These are phyloP conservation scores for Epicoccum sorghinum DNA, from an alignment of 2,329 filamentous ascomycete species.

Conservation along the genomic window DNA sequence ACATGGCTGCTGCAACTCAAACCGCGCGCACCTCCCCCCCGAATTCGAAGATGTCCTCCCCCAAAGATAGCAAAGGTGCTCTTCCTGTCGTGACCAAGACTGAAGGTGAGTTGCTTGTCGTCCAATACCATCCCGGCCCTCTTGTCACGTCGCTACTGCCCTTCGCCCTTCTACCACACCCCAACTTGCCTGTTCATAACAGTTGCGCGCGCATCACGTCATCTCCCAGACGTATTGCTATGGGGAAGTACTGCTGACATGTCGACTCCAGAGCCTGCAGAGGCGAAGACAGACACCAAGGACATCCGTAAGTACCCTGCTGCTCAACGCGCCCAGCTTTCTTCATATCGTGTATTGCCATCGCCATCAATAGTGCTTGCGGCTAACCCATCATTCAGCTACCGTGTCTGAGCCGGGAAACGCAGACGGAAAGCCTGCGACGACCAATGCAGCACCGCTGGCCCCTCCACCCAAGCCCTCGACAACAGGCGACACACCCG, in stretches of 20 bases:
- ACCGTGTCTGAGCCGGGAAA: slow-evolving; percentile 29
- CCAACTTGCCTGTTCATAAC: slow-evolving; percentile 7
- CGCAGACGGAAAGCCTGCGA: slow-evolving; percentile 40
- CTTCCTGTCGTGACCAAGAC: slow-evolving; percentile 39
- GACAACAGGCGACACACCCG: slow-evolving; percentile 52
- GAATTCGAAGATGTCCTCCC: slow-evolving; percentile 48
- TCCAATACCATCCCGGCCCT: slow-evolving; percentile 7
- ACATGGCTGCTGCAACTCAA: slow-evolving; percentile 46
- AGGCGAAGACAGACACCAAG: slow-evolving; percentile 23
- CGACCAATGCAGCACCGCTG: slow-evolving; percentile 56
- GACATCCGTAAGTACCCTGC: slow-evolving; percentile 14
- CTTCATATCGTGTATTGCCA: slow-evolving; percentile 7
- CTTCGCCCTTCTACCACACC: not conserved
- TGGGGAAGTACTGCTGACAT: slow-evolving; percentile 27
- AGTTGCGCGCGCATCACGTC: slow-evolving; percentile 22
- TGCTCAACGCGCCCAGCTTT: slow-evolving; percentile 2
- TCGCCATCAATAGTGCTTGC: slow-evolving; percentile 8
- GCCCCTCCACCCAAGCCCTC: slow-evolving; percentile 57
- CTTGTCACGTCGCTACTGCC: slow-evolving; percentile 5
- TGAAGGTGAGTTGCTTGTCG: slow-evolving; percentile 40
- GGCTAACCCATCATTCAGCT: slow-evolving; percentile 28
- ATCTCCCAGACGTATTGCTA: slow-evolving; percentile 9
- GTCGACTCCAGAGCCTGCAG: slow-evolving; percentile 30
- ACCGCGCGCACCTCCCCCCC: slow-evolving; percentile 43
- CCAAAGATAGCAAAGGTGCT: slow-evolving; percentile 45